A percentile compares a stretch with the other conserved stretches of the same genome.
Evolutionary conservation across 2,329 filamentous ascomycete genomes (phyloP).

Genomic region (Didymella glomerata): DNA sequence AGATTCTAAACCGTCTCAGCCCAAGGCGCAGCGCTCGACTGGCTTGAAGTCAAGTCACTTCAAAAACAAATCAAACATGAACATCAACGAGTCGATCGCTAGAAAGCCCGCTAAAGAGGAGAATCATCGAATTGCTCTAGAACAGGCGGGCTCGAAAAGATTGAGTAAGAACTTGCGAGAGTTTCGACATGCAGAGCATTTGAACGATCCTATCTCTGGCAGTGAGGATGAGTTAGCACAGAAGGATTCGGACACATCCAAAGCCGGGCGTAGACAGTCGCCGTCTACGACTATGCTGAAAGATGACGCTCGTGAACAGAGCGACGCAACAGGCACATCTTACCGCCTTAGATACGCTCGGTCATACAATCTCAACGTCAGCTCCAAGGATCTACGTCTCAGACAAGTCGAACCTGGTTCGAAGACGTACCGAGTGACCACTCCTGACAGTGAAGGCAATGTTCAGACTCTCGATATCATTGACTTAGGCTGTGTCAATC

Average conservation of each 20-base stretch:
- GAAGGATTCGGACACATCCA: no score
- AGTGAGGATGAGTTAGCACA: slow-evolving; percentile 33
- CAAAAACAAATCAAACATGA: slow-evolving; percentile 15
- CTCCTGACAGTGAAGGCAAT: no score
- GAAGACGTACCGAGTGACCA: no score
- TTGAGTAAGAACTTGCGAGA: not conserved
- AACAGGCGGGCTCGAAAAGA: not conserved
- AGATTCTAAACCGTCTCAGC: no score
- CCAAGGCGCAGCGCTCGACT: no score
- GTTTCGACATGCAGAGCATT: not conserved
- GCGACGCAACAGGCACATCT: not conserved
- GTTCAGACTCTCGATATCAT: no score
- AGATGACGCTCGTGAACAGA: no score
- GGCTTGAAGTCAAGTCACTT: slow-evolving; percentile 25
- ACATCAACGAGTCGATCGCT: slow-evolving; percentile 36
- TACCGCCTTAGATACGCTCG: slow-evolving; percentile 35
- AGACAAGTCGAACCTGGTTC: no score
- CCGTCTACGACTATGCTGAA: not conserved
- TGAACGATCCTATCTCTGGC: not conserved
- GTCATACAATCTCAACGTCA: slow-evolving; percentile 21
- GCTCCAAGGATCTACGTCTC: no score
- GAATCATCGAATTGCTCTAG: not conserved
- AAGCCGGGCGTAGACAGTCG: not conserved
- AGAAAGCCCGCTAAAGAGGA: not conserved
- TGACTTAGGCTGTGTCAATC: no score